phyloP scores from a whole-genome alignment of 1,284 basidiomycete genomes.

The Irpex lacteus region DNA sequence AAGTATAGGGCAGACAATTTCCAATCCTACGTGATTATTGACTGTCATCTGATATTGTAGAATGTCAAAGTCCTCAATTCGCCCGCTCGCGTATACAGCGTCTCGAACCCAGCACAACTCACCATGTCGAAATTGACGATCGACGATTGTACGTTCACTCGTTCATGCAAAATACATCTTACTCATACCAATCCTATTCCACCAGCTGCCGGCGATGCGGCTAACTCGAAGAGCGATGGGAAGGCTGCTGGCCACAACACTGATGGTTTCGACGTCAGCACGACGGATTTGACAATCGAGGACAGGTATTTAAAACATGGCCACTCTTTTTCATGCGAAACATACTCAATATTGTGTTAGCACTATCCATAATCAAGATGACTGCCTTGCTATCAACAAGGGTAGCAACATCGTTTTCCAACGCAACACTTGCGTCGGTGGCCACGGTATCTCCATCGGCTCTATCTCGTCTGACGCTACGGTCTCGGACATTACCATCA shows the following conservation, averaged over 20 bases:
- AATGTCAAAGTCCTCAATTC: constrained; percentile 39
- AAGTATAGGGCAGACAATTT: constrained; percentile 9
- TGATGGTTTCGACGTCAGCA: constrained; percentile 51
- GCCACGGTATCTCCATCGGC: constrained; percentile 63
- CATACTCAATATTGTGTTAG: constrained; percentile 1
- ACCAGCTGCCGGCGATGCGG: constrained; percentile 35
- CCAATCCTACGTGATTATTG: not conserved
- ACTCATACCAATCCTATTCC: not conserved
- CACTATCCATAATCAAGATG: constrained; percentile 44
- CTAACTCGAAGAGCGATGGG: constrained; percentile 44
- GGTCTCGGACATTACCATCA: constrained; percentile 46
- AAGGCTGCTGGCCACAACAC: constrained; percentile 39
- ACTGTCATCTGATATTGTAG: constrained; percentile 9
- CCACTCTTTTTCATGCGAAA: constrained; percentile 1
- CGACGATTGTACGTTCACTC: constrained; percentile 34
- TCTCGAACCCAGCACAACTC: constrained; percentile 30
- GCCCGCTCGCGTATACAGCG: constrained; percentile 33
- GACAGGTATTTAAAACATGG: constrained; percentile 24
- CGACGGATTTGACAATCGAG: constrained; percentile 42
- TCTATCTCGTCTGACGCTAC: constrained; percentile 45
- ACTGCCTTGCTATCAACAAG: constrained; percentile 60
- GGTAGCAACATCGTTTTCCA: constrained; percentile 55
- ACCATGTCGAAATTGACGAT: constrained; percentile 32
- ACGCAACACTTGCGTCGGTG: constrained; percentile 50
- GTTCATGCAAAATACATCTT: not conserved